Base-by-base conservation (phyloP, 257 asterid species). In the Prunella vulgaris region DNA sequence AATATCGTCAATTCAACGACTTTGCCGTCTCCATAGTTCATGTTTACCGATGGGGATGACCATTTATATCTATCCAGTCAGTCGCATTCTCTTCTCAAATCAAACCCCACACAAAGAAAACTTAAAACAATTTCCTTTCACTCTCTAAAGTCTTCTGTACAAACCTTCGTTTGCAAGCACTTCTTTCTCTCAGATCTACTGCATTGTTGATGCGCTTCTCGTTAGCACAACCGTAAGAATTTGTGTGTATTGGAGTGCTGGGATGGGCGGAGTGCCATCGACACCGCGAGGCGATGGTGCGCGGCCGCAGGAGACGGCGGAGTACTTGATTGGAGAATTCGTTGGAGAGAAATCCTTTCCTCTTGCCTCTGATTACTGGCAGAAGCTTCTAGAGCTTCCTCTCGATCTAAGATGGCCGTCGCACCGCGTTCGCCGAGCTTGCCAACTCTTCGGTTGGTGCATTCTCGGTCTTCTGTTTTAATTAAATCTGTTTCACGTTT, bases 201-300 rank as follows among this genome's bases (percentile, higher is more conserved):
- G 15, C 77, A 80, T 74, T 64, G 79, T 56, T 18, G 10, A 28
- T 33, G 22, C 75, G n/a, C 74, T 38, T 3, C 33, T 17, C 64
- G 4, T 28, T 7, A 9, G 22, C 84, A 13, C 46, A 44, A 53
- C 8, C 42, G 30, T n/a, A 46, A 49, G 35, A 59, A 20, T 42
- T 64, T 8, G 70, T 44, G 72, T 35, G 24, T 32, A 46, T 49
- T 57, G 49, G 48, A 17, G 58, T 70, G 74, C 69, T 53, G 5
- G 70, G 59, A 94, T 94, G 99, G 97, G 99, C 48, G 97, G 86
- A 74, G 87, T 85, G 59, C 88, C 97, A 60, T 94, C 99, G 73
- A 79, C 97, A 77, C 90, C 96, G 82, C 87, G 87, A 25, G 78
- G 80, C 60, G 90, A 82, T 70, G 94, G 73, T 58, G 80, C 72